Percentiles rank a stretch among this genome's conserved stretches.
phyloP scores from a whole-genome alignment of 108 stramenopile species.

The Pseudonitzschia delicatissima region DNA sequence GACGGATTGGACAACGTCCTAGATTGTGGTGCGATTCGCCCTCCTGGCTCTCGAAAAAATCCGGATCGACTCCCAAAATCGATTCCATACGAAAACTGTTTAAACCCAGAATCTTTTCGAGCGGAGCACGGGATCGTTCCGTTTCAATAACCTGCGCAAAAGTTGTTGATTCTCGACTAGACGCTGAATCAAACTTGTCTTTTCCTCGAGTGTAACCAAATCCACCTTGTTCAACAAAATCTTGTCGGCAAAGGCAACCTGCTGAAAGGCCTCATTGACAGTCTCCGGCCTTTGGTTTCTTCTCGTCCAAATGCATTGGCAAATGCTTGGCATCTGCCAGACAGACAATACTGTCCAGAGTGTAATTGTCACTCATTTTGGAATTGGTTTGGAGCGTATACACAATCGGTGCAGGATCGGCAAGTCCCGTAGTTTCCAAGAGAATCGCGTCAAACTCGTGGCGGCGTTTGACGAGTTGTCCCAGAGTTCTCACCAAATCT shows the following conservation, averaged over 20 bases:
- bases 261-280: conserved; percentile 93
- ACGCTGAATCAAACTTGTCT: conserved; percentile 72
- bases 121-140: conserved; percentile 61
- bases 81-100: conserved; percentile 91
- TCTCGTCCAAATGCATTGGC: conserved; percentile 84
- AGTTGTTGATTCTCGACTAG: conserved; percentile 64
- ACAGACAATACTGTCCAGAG: conserved; percentile 87
- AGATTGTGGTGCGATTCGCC: conserved; percentile 85
- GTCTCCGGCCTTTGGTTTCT: conserved; percentile 75
- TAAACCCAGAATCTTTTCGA: conserved; percentile 85
- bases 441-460: conserved; percentile 94
- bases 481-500: conserved; percentile 94
- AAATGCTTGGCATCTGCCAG: conserved; percentile 93
- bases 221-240: conserved; percentile 97
- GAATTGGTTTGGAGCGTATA: conserved; percentile 94
- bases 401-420: conserved; percentile 95
- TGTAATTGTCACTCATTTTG: conserved; percentile 84
- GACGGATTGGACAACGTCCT: conserved; percentile 83
- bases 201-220: conserved; percentile 86
- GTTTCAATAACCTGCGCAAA: background rate
- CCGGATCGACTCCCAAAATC: conserved; percentile 80
- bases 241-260: conserved; percentile 97
- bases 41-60: conserved; percentile 82
- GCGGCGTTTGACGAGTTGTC: conserved; percentile 80
- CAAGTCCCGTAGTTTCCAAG: conserved; percentile 94